Conservation (phyloP, 495 filamentous ascomycete genomes). For the Xylaria castorea region DNA sequence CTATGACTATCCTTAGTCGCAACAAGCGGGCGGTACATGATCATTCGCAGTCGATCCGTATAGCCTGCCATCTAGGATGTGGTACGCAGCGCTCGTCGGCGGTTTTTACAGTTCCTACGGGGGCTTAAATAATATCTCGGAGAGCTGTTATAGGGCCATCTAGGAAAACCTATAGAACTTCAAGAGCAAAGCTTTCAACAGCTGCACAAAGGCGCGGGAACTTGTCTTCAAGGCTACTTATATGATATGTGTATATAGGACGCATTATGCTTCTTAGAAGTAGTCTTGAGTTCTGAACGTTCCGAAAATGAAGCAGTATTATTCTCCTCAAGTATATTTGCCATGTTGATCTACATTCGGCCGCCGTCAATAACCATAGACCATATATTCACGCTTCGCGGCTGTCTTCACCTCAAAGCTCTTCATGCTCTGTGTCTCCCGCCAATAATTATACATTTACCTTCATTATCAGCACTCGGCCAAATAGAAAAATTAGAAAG, state of each 20-base stretch:
- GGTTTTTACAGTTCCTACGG: neutral
- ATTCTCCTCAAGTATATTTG: neutral
- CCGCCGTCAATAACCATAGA: too few relatives aligned
- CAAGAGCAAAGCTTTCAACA: neutral
- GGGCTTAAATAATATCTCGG: neutral
- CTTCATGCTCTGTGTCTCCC: neutral
- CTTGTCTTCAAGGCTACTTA: neutral
- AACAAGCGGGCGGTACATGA: neutral
- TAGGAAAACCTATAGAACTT: neutral
- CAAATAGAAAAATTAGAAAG: neutral
- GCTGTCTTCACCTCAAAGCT: neutral
- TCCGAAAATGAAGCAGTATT: neutral
- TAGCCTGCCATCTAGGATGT: neutral
- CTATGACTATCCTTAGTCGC: neutral
- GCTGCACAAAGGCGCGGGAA: neutral
- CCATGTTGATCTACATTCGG: neutral
- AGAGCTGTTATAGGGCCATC: neutral
- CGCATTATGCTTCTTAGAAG: too few relatives aligned
- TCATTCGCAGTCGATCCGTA: neutral
- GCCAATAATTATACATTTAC: too few relatives aligned
- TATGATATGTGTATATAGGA: slow-evolving; percentile 1
- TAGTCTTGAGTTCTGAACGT: neutral
- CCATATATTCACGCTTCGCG: neutral
- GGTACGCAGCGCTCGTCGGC: neutral
- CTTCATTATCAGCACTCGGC: neutral